Base-by-base conservation (phyloP, 768 basidiomycete species). In the Phlebiopsis flavidoalba region DNA sequence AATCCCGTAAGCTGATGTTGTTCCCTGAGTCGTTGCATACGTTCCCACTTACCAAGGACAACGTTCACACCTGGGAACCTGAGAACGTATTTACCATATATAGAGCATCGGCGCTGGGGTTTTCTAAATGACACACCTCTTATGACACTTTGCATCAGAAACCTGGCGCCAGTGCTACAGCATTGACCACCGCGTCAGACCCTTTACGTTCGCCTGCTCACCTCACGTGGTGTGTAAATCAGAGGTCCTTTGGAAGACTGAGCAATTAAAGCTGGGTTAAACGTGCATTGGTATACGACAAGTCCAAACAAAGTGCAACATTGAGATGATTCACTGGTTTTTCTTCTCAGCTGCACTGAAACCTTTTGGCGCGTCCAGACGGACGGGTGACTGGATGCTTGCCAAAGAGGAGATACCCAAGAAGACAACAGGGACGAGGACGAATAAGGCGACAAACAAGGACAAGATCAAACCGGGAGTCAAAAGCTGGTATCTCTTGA, bases 331-430 rank as follows among this genome's bases (percentile, higher is more conserved):
- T 59, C 68, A 91, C 77, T 92, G 89, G 64, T 76, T 84, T 81
- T 93, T 93, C 78, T 79, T 91, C 70, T 90, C 89, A 53, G 78
- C 76, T 5, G 88, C 85, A 67, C 74, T 84, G 67, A 81, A 90
- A 7, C 83, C 82, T 72, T 85, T 90, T 17, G 87, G 84, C 8
- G 79, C 73, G 60, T 88, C 87, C 40, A 80, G 79, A 37, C 83
- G 77, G 51, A 87, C 66, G 1, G 89, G 85, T 50, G 82, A 86
- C 70, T 91, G 88, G 61, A 93, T 90, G 65, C 87, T 86, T 21
- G 87, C 80, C 45, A 93, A 78, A 0, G 90, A 83, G 21, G 73
- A 77, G 56, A 92, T 79, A 31, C 87, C 87, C 43, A 88, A 58
- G 69, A 86, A 74, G 11, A 90, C 69, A 51, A 88, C 72, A 0